phyloP scores from a whole-genome alignment of 169 alveolate genomes.

The Babesia bigemina region DNA sequence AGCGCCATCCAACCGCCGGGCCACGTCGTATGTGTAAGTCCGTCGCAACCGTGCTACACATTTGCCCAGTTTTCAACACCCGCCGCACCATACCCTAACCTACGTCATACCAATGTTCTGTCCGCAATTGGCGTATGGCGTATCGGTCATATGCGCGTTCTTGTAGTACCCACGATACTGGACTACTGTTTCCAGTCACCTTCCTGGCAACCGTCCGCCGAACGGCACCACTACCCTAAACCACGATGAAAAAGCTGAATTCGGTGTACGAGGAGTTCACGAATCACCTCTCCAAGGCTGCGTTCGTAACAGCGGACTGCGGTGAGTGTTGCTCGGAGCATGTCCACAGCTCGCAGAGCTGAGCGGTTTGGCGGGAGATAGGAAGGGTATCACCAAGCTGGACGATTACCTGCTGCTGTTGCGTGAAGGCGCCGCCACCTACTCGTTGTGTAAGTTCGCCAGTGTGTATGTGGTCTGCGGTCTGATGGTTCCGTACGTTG shows the following conservation, averaged over 20 bases:
- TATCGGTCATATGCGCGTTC: no score
- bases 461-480: slow-evolving; percentile 12
- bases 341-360: slow-evolving; percentile 16
- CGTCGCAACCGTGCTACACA: no score
- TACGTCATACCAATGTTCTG: no score
- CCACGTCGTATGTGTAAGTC: no score
- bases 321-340: slow-evolving; percentile 11
- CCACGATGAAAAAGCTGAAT: slow-evolving; percentile 8
- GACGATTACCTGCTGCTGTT: slow-evolving; percentile 11
- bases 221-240: no score
- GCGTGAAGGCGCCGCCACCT: slow-evolving; percentile 12
- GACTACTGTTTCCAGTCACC: no score
- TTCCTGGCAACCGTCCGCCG: no score
- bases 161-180: no score
- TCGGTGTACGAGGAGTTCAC: slow-evolving; percentile 20
- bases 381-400: slow-evolving; percentile 3
- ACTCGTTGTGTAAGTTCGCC: slow-evolving; percentile 1
- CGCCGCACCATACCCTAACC: no score
- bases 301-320: slow-evolving; percentile 56
- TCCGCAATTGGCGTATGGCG: no score
- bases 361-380: slow-evolving; percentile 48
- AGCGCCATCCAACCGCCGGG: no score
- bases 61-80: no score
- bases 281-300: slow-evolving; percentile 20
- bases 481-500: background rate